Evolutionary conservation across 1,284 basidiomycete species (phyloP).

Genomic region (Ustilago xerochloae): DNA sequence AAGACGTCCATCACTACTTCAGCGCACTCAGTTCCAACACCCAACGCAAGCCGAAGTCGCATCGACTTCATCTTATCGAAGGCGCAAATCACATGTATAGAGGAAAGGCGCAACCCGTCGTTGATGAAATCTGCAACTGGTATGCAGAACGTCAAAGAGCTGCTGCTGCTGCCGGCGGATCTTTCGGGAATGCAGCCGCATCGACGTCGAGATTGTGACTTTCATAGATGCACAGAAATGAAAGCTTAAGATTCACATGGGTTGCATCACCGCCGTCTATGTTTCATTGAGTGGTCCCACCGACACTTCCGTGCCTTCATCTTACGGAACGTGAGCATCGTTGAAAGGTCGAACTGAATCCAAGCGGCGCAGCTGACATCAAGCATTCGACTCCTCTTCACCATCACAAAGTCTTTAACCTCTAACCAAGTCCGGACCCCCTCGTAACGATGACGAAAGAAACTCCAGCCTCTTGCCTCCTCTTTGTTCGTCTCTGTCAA

Average conservation of each 20-base stretch:
- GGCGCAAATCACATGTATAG: constrained; percentile 54
- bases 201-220: constrained; percentile 14
- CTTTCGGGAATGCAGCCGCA: neutral
- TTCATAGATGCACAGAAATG: neutral
- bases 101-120: constrained; percentile 15
- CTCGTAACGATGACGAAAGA: constrained; percentile 26
- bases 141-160: constrained; percentile 10
- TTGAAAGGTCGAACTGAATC: too few relatives aligned
- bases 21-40: constrained; percentile 19
- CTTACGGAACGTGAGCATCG: too few relatives aligned
- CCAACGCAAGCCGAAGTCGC: constrained; percentile 17
- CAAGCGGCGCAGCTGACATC: too few relatives aligned
- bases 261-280: neutral
- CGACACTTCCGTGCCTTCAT: neutral
- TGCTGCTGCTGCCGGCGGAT: neutral
- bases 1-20: constrained; percentile 40
- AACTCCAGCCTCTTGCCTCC: constrained; percentile 21
- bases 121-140: constrained; percentile 23
- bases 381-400: too few relatives aligned
- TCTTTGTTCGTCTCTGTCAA: constrained; percentile 33
- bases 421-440: too few relatives aligned
- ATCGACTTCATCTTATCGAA: constrained; percentile 40
- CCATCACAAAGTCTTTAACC: too few relatives aligned
- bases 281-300: neutral
- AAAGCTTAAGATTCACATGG: neutral